These are phyloP conservation scores for Aspergillus ellipticus DNA, from an alignment of 495 filamentous ascomycete species.

Conservation along the genomic window DNA sequence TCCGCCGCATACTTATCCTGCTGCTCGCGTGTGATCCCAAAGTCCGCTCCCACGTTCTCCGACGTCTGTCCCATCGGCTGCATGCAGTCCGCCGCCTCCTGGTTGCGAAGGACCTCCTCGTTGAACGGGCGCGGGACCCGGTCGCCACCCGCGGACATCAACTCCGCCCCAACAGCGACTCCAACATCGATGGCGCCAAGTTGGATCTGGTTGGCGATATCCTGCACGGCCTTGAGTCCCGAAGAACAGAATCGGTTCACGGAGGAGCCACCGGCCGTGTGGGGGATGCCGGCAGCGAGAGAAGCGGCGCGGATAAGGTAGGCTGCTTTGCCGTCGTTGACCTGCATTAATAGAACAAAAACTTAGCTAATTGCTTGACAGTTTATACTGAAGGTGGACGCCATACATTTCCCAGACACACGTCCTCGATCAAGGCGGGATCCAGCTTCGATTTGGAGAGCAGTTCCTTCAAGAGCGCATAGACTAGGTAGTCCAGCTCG, in stretches of 20 bases:
- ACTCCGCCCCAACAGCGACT: slow-evolving; percentile 82
- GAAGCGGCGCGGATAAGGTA: slow-evolving; percentile 87
- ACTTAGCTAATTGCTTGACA: neutral
- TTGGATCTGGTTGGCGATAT: slow-evolving; percentile 86
- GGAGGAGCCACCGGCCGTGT: slow-evolving; percentile 73
- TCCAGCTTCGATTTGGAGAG: slow-evolving; percentile 71
- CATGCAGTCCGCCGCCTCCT: slow-evolving; percentile 81
- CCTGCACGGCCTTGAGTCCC: slow-evolving; percentile 89
- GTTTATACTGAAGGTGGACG: neutral
- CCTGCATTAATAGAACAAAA: slow-evolving; percentile 41
- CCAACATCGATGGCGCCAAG: slow-evolving; percentile 80
- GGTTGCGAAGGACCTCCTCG: slow-evolving; percentile 66
- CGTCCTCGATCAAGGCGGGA: slow-evolving; percentile 82
- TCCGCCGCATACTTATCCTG: slow-evolving; percentile 87
- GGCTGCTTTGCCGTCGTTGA: slow-evolving; percentile 78
- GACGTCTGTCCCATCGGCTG: slow-evolving; percentile 97
- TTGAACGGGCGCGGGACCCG: slow-evolving; percentile 69
- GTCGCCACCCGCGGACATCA: slow-evolving; percentile 73
- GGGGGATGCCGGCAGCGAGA: slow-evolving; percentile 90
- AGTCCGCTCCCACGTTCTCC: slow-evolving; percentile 93
- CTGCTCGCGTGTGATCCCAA: slow-evolving; percentile 70
- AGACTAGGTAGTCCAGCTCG: slow-evolving; percentile 78
- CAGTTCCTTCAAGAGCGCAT: slow-evolving; percentile 73
- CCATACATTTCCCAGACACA: slow-evolving; percentile 83
- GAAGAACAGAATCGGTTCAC: slow-evolving; percentile 97